A percentile compares a stretch with the other conserved stretches of the same genome.
Evolutionary conservation across 2,329 filamentous ascomycete species (phyloP).

Genomic region (Plectosphaerella plurivora): DNA sequence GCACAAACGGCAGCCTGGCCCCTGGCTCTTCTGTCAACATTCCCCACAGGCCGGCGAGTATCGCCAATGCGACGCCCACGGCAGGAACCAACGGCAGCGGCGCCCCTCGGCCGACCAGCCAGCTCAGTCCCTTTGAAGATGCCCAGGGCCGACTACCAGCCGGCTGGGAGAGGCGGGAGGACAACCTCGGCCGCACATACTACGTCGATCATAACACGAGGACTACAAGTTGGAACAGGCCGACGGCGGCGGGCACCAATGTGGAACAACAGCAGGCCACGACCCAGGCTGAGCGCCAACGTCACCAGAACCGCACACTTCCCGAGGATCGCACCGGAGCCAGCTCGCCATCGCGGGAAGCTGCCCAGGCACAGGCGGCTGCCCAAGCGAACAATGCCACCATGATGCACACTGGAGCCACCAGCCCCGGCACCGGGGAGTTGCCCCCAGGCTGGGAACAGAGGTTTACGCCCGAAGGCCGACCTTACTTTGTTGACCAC

Average conservation of each 20-base stretch:
- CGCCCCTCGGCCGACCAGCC: slow-evolving; percentile 12
- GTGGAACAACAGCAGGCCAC: slow-evolving; percentile 81
- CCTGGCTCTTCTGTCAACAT: slow-evolving; percentile 35
- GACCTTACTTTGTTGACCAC: slow-evolving; percentile 96
- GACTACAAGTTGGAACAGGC: slow-evolving; percentile 93
- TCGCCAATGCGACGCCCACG: slow-evolving; percentile 25
- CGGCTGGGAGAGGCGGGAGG: slow-evolving; percentile 94
- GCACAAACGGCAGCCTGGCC: slow-evolving; percentile 37
- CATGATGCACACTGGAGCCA: slow-evolving; percentile 93
- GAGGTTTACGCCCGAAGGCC: slow-evolving; percentile 88
- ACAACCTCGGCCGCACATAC: slow-evolving; percentile 91
- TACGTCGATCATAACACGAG: slow-evolving; percentile 98
- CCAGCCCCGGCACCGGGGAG: slow-evolving; percentile 90
- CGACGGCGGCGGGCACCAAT: slow-evolving; percentile 67
- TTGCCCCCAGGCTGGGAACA: slow-evolving; percentile 96
- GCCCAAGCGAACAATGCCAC: slow-evolving; percentile 56
- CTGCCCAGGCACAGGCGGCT: slow-evolving; percentile 40
- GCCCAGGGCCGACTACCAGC: slow-evolving; percentile 86
- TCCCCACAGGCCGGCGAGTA: slow-evolving; percentile 42
- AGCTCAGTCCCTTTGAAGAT: slow-evolving; percentile 91
- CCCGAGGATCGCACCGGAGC: slow-evolving; percentile 93
- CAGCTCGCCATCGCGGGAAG: slow-evolving; percentile 76
- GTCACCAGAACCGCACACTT: slow-evolving; percentile 92
- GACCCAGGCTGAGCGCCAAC: slow-evolving; percentile 85
- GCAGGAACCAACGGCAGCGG: slow-evolving; percentile 5